phyloP scores from a whole-genome alignment of 2,329 filamentous ascomycete genomes.

The Paecilomyces fulvus region DNA sequence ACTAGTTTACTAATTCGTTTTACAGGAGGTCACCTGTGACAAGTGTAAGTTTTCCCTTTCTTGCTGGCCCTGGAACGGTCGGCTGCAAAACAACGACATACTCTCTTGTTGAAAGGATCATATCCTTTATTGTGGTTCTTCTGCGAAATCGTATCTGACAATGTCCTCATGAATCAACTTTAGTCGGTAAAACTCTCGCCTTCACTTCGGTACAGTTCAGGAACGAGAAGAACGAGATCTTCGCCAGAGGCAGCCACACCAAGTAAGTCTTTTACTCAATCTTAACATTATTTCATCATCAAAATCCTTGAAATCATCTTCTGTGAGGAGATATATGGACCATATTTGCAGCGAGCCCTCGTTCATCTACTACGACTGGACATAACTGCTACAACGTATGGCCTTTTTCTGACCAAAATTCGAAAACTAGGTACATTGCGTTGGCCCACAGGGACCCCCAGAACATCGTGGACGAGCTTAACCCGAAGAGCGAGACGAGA shows the following conservation, averaged over 20 bases:
- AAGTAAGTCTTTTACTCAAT: constrained; percentile 38
- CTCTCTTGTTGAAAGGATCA: background rate
- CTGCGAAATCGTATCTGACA: background rate
- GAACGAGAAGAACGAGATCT: constrained; percentile 50
- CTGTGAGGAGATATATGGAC: background rate
- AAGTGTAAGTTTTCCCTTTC: constrained; percentile 44
- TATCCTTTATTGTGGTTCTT: background rate
- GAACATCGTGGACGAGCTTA: constrained; percentile 52
- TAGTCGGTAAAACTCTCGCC: constrained; percentile 58
- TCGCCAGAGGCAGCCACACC: constrained; percentile 59
- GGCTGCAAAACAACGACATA: background rate
- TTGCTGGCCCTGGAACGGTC: background rate
- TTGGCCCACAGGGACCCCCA: constrained; percentile 54
- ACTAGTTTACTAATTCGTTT: constrained; percentile 9
- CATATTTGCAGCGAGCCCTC: too few relatives aligned
- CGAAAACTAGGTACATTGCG: constrained; percentile 43
- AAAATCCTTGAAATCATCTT: background rate
- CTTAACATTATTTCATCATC: background rate
- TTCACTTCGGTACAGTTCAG: constrained; percentile 55
- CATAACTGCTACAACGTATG: background rate
- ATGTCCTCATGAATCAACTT: background rate
- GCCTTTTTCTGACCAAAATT: background rate
- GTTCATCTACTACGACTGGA: too few relatives aligned
- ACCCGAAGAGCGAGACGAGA: constrained; percentile 21
- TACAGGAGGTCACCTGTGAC: constrained; percentile 53